These are phyloP conservation scores for Boletus rubroflammeus DNA, from an alignment of 768 basidiomycete genomes.

Conservation along the genomic window DNA sequence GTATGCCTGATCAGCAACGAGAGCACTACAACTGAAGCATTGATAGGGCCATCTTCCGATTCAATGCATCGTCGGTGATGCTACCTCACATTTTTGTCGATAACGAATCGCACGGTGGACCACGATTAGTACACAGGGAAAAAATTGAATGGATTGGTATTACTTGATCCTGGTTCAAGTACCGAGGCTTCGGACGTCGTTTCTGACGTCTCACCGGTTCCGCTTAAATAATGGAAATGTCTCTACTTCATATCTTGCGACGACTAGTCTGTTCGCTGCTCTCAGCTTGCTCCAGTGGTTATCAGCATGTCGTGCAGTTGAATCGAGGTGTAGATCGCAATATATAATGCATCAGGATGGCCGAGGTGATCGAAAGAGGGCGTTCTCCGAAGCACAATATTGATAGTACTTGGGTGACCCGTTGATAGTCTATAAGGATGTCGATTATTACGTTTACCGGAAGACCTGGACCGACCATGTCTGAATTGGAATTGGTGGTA, in stretches of 20 bases:
- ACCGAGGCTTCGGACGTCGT: no score
- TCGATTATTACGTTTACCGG: neutral
- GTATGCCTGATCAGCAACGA: neutral
- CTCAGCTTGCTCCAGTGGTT: neutral
- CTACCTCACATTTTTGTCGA: slow-evolving; percentile 12
- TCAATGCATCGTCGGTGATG: slow-evolving; percentile 32
- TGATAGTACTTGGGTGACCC: neutral
- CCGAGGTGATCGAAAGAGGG: neutral
- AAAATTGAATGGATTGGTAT: no score
- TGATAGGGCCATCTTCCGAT: no score
- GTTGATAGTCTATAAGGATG: neutral
- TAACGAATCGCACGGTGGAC: slow-evolving; percentile 40
- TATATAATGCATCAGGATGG: neutral
- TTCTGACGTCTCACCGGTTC: neutral
- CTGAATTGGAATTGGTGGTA: no score
- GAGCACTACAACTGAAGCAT: neutral
- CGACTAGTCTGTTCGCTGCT: neutral
- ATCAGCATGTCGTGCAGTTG: neutral
- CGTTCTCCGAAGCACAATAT: neutral
- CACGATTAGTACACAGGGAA: no score
- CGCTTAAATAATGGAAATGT: neutral
- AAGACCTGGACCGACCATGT: neutral
- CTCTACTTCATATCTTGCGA: neutral
- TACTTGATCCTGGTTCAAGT: no score
- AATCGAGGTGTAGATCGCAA: neutral